These are phyloP conservation scores for Ceratocystis albifundus DNA, from an alignment of 2,329 filamentous ascomycete species.

Conservation along the genomic window DNA sequence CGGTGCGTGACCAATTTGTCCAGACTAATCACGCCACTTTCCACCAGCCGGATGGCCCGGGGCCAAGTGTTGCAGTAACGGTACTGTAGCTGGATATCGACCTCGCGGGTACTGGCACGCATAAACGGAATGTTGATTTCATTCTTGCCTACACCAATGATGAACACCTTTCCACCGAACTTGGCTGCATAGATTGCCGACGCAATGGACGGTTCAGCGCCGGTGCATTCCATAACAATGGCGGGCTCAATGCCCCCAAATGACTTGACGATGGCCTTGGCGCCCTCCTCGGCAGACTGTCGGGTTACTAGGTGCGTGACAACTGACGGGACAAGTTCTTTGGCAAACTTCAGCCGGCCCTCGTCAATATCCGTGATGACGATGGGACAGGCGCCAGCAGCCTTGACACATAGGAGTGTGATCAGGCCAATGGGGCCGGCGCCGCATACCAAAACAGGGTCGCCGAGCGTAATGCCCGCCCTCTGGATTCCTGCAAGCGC, in stretches of 20 bases:
- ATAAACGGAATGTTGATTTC: constrained; percentile 96
- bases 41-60: constrained; percentile 74
- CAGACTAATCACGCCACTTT: constrained; percentile 73
- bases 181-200: constrained; percentile 81
- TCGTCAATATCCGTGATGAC: constrained; percentile 93
- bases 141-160: constrained; percentile 90
- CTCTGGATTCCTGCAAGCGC: constrained; percentile 80
- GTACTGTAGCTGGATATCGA: constrained; percentile 95
- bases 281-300: constrained; percentile 56
- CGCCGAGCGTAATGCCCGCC: constrained; percentile 67
- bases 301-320: constrained; percentile 68
- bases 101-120: constrained; percentile 77
- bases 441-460: constrained; percentile 79
- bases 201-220: constrained; percentile 78
- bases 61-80: constrained; percentile 96
- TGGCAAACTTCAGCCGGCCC: constrained; percentile 71
- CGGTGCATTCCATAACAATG: constrained; percentile 83
- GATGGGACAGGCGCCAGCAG: constrained; percentile 79
- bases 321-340: constrained; percentile 66
- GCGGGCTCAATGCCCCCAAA: constrained; percentile 73
- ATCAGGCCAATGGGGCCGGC: constrained; percentile 90
- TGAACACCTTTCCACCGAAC: constrained; percentile 94
- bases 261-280: constrained; percentile 51
- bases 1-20: constrained; percentile 77
- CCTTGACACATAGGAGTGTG: constrained; percentile 69